Base-by-base conservation (phyloP, 176 grass and related monocot genomes). In the Carex cristatella region DNA sequence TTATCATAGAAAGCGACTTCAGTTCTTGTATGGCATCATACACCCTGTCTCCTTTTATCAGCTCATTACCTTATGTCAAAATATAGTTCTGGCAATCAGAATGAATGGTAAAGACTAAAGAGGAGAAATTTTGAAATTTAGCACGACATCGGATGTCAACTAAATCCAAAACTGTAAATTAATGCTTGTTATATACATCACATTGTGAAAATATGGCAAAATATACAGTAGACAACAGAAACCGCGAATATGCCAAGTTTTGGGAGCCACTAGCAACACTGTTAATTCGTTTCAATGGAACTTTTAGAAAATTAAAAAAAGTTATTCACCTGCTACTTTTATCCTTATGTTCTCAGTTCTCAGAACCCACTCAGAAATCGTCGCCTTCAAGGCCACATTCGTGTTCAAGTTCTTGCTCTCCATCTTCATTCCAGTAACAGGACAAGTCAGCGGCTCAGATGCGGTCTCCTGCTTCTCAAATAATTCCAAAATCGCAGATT, bases 1-100 rank as follows among this genome's bases (percentile, higher is more conserved):
- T 90, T 61, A 86, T 76, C 48, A 74, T 85, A 35, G 80, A 68
- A 33, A 99, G 82, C 3, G 74, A 38, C 63, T 92, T 88, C 38
- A 99, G 84, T 62, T 99, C 97, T 48, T 88, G 87, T 81, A 96
- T 85, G 46, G 95, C 93, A 68, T 98, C 88, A 60, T 90, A 86
- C 49, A 95, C 81, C 91, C 94, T 92, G 12, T 89, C 81, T 14
- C 94, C 90, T 0, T 91, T 93, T 7, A 82, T 79, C 28, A 90
- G 85, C 80, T 68, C 81, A 38, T 69, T 82, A 31, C 44, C 81
- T 83, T 69, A 69, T 53, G 19, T 64, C 61, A 83, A 35, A 83
- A 69, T 32, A 35, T 79, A 65, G 11, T 67, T 32, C 19, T 48
- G 31, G 9, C 30, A 12, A 14, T 68, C 48, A 68, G 38, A 68